phyloP scores from a whole-genome alignment of 2,329 filamentous ascomycete species.

The Graphiopsis chlorocephala region DNA sequence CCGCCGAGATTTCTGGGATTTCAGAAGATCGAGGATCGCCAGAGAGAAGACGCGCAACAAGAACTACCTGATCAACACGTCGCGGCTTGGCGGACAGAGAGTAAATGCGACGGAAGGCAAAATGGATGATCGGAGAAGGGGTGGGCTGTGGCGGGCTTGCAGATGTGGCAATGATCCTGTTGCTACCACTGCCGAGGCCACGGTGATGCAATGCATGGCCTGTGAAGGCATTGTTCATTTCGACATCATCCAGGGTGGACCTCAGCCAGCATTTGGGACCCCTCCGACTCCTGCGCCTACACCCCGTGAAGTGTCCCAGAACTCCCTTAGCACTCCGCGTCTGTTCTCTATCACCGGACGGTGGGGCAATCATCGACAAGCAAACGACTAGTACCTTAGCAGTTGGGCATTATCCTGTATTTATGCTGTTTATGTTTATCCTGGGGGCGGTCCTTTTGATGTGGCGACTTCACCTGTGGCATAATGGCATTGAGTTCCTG shows the following conservation, averaged over 20 bases:
- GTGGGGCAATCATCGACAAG: neutral
- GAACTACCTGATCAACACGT: neutral
- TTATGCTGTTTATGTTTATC: too few relatives aligned
- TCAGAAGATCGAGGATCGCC: neutral
- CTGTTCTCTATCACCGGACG: neutral
- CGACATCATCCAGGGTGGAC: neutral
- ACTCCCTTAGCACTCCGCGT: neutral
- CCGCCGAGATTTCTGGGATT: neutral
- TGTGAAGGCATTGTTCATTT: neutral
- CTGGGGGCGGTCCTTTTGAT: too few relatives aligned
- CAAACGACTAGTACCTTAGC: neutral
- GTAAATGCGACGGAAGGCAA: neutral
- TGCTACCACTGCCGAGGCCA: neutral
- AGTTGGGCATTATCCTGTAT: neutral
- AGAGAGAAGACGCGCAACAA: neutral
- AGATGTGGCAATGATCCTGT: neutral
- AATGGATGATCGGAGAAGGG: neutral
- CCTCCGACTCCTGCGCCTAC: neutral
- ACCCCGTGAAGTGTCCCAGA: neutral
- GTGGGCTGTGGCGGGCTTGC: neutral
- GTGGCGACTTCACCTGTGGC: neutral
- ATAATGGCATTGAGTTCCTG: neutral
- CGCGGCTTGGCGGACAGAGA: too few relatives aligned
- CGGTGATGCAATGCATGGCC: slow-evolving; percentile 1
- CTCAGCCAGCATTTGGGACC: neutral